phyloP scores from a whole-genome alignment of 805 yeast species.

The Schwanniomyces yamadae region DNA sequence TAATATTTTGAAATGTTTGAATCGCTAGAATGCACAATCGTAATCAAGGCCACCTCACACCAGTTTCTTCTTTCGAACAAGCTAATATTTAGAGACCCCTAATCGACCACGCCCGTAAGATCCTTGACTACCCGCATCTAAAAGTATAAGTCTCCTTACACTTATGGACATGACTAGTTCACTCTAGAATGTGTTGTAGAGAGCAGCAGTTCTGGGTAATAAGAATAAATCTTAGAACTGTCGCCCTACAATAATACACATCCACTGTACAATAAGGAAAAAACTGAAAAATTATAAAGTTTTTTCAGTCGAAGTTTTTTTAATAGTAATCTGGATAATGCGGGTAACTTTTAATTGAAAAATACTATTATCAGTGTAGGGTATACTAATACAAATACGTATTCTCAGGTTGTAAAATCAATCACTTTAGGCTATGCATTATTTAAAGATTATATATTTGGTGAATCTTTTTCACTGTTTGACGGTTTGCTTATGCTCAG shows the following conservation, averaged over 20 bases:
- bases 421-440: too few species aligned
- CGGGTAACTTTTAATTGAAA: slow-evolving; percentile 5
- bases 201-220: slow-evolving; percentile 41
- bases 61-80: background rate
- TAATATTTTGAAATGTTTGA: slow-evolving; percentile 26
- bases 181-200: slow-evolving; percentile 52
- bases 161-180: slow-evolving; percentile 27
- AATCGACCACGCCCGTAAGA: slow-evolving; percentile 37
- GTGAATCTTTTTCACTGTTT: slow-evolving; percentile 1
- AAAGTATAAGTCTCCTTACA: background rate
- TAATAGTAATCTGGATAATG: background rate
- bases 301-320: background rate
- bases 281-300: background rate
- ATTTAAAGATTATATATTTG: background rate
- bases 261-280: slow-evolving; percentile 42
- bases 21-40: slow-evolving; percentile 42
- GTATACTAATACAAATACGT: background rate
- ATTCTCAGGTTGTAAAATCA: too few species aligned
- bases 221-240: slow-evolving; percentile 23
- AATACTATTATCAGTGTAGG: background rate
- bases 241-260: slow-evolving; percentile 53
- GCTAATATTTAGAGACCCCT: slow-evolving; percentile 4
- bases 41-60: slow-evolving; percentile 12
- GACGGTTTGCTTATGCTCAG: slow-evolving; percentile 5
- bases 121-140: slow-evolving; percentile 39